Conservation (phyloP, 371 early-diverging fungal species). For the Mucor saturninus region DNA sequence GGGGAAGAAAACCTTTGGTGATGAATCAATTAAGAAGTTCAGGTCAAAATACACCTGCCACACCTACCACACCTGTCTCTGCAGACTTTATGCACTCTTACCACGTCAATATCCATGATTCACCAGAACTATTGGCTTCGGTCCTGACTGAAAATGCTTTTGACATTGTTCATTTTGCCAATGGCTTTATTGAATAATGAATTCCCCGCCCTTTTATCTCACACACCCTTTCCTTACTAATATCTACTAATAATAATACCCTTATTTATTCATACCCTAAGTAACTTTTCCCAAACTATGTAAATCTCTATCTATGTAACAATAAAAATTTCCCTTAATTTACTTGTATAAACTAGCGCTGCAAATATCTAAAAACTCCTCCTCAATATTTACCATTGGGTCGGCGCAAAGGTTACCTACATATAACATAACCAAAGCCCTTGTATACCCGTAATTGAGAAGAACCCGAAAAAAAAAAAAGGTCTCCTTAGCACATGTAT, state of each 20-base stretch:
- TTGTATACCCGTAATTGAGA: too few species aligned
- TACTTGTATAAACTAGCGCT: not conserved
- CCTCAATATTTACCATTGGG: too few species aligned
- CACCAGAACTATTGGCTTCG: not conserved
- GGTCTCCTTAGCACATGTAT: too few species aligned
- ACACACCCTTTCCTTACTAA: not conserved
- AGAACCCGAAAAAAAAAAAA: too few species aligned
- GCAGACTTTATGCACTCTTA: not conserved
- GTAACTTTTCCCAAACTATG: not conserved
- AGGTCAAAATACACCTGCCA: not conserved
- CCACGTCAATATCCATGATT: not conserved
- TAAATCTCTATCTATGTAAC: not conserved
- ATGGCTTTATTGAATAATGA: conserved; percentile 24
- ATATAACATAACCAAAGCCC: too few species aligned
- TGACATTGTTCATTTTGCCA: conserved; percentile 24
- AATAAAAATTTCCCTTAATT: too few species aligned
- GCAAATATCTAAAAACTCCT: too few species aligned
- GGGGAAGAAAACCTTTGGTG: conserved; percentile 46
- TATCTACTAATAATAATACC: too few species aligned
- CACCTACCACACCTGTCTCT: not conserved
- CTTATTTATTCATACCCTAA: not conserved
- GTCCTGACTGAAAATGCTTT: conserved; percentile 12
- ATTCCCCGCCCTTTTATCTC: not conserved
- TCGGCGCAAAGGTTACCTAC: too few species aligned
- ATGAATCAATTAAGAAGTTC: not conserved